Conservation (phyloP, 1,284 basidiomycete species). For the Peniophora sp. region DNA sequence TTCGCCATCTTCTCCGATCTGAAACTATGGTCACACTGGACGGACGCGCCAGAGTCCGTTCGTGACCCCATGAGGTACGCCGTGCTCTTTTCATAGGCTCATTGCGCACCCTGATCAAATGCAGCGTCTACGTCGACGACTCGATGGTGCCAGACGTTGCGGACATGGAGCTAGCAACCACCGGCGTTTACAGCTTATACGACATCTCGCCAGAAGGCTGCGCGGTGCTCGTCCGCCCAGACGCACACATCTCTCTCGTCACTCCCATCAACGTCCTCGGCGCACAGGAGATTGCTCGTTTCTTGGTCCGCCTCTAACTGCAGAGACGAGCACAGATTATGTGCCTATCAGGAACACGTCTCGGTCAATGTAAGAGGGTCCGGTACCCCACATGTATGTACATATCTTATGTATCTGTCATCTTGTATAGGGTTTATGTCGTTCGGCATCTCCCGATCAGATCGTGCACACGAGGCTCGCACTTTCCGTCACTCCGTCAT, state of each 20-base stretch:
- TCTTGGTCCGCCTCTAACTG: slow-evolving; percentile 2
- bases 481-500: too few species aligned
- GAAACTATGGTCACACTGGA: slow-evolving; percentile 1
- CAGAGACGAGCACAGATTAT: background rate
- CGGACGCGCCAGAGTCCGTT: background rate
- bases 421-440: too few species aligned
- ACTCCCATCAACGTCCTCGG: background rate
- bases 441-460: too few species aligned
- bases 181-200: background rate
- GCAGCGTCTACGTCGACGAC: slow-evolving; percentile 1
- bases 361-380: too few species aligned
- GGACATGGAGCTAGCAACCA: background rate
- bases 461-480: too few species aligned
- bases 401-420: too few species aligned
- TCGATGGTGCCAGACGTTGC: background rate
- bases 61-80: background rate
- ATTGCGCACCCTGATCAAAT: background rate
- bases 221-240: background rate
- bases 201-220: background rate
- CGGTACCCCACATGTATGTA: too few species aligned
- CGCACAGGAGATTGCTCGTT: background rate
- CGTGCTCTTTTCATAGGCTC: background rate
- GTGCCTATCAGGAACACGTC: too few species aligned
- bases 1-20: background rate
- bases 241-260: background rate